A percentile compares a stretch with the other conserved stretches of the same genome.
These are phyloP conservation scores for Dothistroma septosporum DNA, from an alignment of 2,329 filamentous ascomycete genomes.

Conservation along the genomic window DNA sequence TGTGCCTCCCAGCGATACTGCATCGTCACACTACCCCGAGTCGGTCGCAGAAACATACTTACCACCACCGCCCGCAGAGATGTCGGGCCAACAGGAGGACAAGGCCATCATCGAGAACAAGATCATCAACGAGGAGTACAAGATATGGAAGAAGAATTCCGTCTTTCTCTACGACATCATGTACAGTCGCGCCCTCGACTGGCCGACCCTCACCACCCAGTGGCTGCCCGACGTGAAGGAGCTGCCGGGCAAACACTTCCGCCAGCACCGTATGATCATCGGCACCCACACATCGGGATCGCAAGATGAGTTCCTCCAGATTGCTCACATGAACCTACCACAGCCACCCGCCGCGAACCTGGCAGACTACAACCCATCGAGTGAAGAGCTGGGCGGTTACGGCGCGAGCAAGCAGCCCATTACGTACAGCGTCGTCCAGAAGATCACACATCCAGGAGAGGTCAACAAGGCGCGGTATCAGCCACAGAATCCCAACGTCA, in stretches of 20 bases:
- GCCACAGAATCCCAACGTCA: constrained; percentile 93
- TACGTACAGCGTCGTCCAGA: constrained; percentile 88
- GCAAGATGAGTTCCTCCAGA: constrained; percentile 86
- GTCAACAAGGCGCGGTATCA: constrained; percentile 99
- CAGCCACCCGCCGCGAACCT: constrained; percentile 69
- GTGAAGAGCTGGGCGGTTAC: constrained; percentile 90
- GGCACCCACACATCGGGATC: constrained; percentile 90
- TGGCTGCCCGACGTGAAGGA: constrained; percentile 95
- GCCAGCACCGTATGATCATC: constrained; percentile 81
- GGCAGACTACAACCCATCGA: constrained; percentile 84
- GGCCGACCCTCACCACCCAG: constrained; percentile 95
- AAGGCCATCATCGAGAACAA: constrained; percentile 62
- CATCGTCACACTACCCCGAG: constrained; percentile 1
- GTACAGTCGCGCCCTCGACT: constrained; percentile 86
- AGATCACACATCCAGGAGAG: constrained; percentile 92
- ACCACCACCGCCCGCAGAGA: constrained; percentile 12
- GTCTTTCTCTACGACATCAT: constrained; percentile 99
- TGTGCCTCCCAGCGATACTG: constrained; percentile 10
- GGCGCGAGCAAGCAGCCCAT: constrained; percentile 72
- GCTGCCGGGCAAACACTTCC: constrained; percentile 70
- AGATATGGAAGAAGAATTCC: constrained; percentile 99
- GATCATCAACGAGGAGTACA: constrained; percentile 98
- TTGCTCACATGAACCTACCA: constrained; percentile 89
- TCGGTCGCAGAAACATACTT: not conserved
- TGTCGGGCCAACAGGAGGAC: constrained; percentile 14